phyloP scores from a whole-genome alignment of 768 basidiomycete species.

The Termitomyces sp. region DNA sequence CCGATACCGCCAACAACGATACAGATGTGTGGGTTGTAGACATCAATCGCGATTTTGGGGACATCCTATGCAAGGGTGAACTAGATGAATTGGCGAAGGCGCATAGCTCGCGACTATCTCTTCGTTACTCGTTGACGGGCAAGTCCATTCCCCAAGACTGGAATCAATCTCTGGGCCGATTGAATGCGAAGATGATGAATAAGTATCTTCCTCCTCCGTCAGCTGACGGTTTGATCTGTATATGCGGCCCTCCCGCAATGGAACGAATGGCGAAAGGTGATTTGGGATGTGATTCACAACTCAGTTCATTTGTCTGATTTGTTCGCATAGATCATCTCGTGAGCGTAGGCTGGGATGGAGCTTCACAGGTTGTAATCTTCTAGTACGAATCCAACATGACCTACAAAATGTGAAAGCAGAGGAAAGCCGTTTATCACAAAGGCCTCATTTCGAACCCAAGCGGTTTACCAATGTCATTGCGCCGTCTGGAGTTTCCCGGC shows the following conservation, averaged over 20 bases:
- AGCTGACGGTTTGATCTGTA: constrained; percentile 33
- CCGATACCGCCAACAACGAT: constrained; percentile 27
- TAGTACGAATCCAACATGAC: background rate
- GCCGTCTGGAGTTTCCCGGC: too few relatives aligned
- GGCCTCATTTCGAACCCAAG: too few relatives aligned
- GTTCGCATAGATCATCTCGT: background rate
- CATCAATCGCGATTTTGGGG: constrained; percentile 38
- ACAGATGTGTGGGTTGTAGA: constrained; percentile 42
- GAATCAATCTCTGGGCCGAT: constrained; percentile 34
- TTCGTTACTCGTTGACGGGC: constrained; percentile 40
- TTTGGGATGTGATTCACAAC: background rate
- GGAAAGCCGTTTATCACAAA: too few relatives aligned
- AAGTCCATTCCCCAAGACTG: constrained; percentile 26
- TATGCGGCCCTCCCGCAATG: constrained; percentile 40
- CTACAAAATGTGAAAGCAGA: too few relatives aligned
- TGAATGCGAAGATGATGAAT: constrained; percentile 31
- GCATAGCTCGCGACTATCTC: constrained; percentile 24
- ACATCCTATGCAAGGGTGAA: constrained; percentile 28
- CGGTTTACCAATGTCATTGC: too few relatives aligned
- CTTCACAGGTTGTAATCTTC: constrained; percentile 1
- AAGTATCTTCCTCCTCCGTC: constrained; percentile 33
- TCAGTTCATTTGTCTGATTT: background rate
- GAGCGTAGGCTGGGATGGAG: constrained; percentile 5
- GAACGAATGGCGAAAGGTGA: constrained; percentile 8
- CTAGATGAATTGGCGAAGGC: constrained; percentile 29